Percentiles rank a stretch among this genome's conserved stretches.
Conservation (phyloP, 2,329 filamentous ascomycete species). For the Rutstroemia sp. region DNA sequence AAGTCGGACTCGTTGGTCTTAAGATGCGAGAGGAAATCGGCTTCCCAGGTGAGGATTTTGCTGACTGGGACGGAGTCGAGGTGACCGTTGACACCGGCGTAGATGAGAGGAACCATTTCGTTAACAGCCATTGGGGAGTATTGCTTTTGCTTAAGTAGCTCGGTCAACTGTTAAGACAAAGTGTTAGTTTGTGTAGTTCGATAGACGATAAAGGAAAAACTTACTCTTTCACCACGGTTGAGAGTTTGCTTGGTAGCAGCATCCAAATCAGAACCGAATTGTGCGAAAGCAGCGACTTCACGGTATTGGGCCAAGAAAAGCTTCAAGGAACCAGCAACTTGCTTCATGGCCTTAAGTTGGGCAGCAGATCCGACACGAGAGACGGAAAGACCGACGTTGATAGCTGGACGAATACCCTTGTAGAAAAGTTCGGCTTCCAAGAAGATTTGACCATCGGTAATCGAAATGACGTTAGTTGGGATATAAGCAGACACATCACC, state of each 20-base stretch:
- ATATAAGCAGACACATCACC: slow-evolving; percentile 99
- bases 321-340: slow-evolving; percentile 99
- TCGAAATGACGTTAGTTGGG: slow-evolving; percentile 99
- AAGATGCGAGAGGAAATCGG: slow-evolving; percentile 88
- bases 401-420: slow-evolving; percentile 99
- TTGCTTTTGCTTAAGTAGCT: slow-evolving; percentile 99
- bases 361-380: slow-evolving; percentile 99
- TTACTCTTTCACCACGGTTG: slow-evolving; percentile 93
- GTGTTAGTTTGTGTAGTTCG: slow-evolving; percentile 19
- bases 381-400: slow-evolving; percentile 99
- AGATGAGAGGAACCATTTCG: slow-evolving; percentile 99
- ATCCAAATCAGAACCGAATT: slow-evolving; percentile 99
- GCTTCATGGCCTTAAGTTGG: slow-evolving; percentile 99
- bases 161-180: slow-evolving; percentile 56
- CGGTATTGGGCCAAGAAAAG: slow-evolving; percentile 99
- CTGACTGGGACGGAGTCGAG: slow-evolving; percentile 80
- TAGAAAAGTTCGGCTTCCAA: slow-evolving; percentile 99
- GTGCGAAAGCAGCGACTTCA: slow-evolving; percentile 98
- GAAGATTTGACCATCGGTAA: slow-evolving; percentile 99
- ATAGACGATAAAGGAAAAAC: slow-evolving; percentile 28
- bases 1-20: slow-evolving; percentile 84
- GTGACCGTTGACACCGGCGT: slow-evolving; percentile 95
- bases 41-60: slow-evolving; percentile 92
- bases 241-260: slow-evolving; percentile 98
- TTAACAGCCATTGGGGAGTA: slow-evolving; percentile 98